Percentiles rank a stretch among this genome's conserved stretches.
phyloP scores from a whole-genome alignment of 169 alveolate species.

The Plasmodium relictum region DNA sequence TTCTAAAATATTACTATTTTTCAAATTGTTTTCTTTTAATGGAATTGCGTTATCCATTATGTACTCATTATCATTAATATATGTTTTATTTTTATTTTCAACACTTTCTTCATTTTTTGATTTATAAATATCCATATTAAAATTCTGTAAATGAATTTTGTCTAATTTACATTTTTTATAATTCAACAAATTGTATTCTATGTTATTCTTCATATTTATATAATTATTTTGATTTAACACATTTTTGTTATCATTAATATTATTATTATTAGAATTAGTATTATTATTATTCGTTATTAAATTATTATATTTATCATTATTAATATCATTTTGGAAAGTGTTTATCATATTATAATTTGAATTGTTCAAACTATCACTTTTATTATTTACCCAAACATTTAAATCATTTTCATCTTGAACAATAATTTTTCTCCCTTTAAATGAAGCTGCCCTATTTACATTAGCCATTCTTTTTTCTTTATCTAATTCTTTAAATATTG shows the following conservation, averaged over 20 bases:
- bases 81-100: not conserved
- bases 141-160: slow-evolving; percentile 7
- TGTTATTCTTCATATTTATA: slow-evolving; percentile 44
- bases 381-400: slow-evolving; percentile 9
- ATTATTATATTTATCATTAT: not conserved
- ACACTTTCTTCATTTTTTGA: slow-evolving; percentile 2
- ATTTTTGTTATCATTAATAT: not conserved
- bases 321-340: not conserved
- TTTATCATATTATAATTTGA: slow-evolving; percentile 15
- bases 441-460: slow-evolving; percentile 5
- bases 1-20: too few species aligned
- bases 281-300: not conserved
- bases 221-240: slow-evolving; percentile 14
- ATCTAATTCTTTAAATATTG: slow-evolving; percentile 19
- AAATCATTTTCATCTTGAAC: slow-evolving; percentile 18
- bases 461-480: slow-evolving; percentile 31
- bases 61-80: not conserved
- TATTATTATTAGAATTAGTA: not conserved
- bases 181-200: slow-evolving; percentile 45
- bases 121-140: slow-evolving; percentile 9
- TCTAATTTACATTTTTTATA: slow-evolving; percentile 44
- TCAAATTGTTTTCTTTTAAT: not conserved
- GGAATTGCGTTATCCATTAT: not conserved
- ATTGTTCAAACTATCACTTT: slow-evolving; percentile 19
- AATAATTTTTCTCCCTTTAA: not conserved